Evolutionary conservation across 306 rosid genomes (phyloP).

Genomic region (Lupinus albus): DNA sequence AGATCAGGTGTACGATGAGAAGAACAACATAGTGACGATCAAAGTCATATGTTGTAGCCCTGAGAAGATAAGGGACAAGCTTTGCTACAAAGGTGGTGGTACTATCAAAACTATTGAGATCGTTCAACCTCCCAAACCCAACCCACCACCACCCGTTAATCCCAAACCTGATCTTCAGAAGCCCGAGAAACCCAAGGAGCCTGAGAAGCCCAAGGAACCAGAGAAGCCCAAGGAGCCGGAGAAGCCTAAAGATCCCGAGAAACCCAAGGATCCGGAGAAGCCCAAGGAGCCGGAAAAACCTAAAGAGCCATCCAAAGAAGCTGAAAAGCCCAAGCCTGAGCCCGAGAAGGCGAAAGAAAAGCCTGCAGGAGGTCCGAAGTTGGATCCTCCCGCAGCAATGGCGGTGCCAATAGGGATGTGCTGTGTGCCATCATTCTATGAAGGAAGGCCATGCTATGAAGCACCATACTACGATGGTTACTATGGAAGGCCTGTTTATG

Average conservation of each 20-base stretch:
- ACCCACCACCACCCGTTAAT: not conserved
- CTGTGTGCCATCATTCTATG: slow-evolving; percentile 34
- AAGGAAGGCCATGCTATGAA: slow-evolving; percentile 1
- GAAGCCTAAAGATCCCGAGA: not conserved
- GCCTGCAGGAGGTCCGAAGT: too few relatives aligned
- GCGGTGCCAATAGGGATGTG: slow-evolving; percentile 41
- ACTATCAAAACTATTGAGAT: slow-evolving; percentile 67
- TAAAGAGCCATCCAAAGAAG: too few relatives aligned
- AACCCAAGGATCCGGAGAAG: too few relatives aligned
- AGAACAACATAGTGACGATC: slow-evolving; percentile 61
- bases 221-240: not conserved
- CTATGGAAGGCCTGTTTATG: slow-evolving; percentile 56
- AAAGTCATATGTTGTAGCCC: slow-evolving; percentile 80
- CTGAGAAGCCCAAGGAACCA: slow-evolving; percentile 17
- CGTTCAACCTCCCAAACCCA: slow-evolving; percentile 53
- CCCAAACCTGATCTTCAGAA: too few relatives aligned
- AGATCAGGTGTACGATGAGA: slow-evolving; percentile 75
- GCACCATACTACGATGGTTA: slow-evolving; percentile 41
- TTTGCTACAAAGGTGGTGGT: slow-evolving; percentile 61
- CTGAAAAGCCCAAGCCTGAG: not conserved
- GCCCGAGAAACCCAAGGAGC: not conserved
- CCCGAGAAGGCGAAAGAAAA: too few relatives aligned
- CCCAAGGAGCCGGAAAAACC: too few relatives aligned
- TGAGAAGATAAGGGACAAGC: slow-evolving; percentile 64
- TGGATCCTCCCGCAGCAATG: too few relatives aligned